A percentile compares a stretch with the other conserved stretches of the same genome.
Conservation (phyloP, 2,329 filamentous ascomycete genomes). For the Venturia pyrina region DNA sequence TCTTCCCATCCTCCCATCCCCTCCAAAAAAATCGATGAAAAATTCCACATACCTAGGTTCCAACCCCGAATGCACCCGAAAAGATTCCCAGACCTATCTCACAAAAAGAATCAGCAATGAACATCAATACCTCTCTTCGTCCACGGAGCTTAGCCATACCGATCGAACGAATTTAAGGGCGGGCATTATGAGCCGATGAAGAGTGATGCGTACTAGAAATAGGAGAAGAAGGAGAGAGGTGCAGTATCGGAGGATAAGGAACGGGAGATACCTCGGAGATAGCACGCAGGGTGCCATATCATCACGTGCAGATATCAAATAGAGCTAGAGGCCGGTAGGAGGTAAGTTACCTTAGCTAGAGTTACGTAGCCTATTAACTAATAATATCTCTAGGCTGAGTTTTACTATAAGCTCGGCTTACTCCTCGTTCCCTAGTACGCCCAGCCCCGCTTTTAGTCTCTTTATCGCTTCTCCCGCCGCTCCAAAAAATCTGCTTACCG, state of each 20-base stretch:
- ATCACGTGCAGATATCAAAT: not conserved
- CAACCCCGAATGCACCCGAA: constrained; percentile 74
- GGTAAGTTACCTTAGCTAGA: too few relatives aligned
- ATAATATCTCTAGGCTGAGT: too few relatives aligned
- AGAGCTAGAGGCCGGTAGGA: too few relatives aligned
- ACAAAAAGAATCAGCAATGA: constrained; percentile 12
- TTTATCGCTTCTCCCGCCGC: too few relatives aligned
- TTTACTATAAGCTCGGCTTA: too few relatives aligned
- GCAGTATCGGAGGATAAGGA: not conserved
- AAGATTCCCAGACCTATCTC: constrained; percentile 69
- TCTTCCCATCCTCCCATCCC: too few relatives aligned
- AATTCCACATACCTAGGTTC: constrained; percentile 61
- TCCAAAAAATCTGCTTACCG: too few relatives aligned
- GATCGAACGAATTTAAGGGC: constrained; percentile 55
- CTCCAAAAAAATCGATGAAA: not conserved
- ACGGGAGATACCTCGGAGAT: not conserved
- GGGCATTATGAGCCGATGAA: constrained; percentile 10
- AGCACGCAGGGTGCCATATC: not conserved
- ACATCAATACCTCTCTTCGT: too few relatives aligned
- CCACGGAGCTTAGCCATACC: constrained; percentile 33
- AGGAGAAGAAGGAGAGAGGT: not conserved
- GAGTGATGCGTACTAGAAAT: not conserved
- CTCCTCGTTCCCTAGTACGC: too few relatives aligned
- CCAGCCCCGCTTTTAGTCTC: too few relatives aligned
- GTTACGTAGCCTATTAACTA: too few relatives aligned